Conservation (phyloP, 306 rosid genomes). For the Quercus suber region DNA sequence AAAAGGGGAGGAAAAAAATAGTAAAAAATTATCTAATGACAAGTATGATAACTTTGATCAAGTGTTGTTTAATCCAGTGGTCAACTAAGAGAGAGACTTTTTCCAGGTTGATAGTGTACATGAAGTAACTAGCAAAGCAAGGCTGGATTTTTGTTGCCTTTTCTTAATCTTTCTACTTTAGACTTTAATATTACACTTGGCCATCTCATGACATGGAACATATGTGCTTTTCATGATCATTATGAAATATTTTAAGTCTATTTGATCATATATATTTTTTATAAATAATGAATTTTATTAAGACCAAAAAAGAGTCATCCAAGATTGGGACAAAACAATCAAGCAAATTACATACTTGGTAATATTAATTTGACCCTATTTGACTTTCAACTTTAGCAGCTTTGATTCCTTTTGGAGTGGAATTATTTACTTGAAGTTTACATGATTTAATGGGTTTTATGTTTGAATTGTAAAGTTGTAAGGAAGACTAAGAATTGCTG, state of each 20-base stretch:
- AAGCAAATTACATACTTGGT: too few relatives aligned
- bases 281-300: too few relatives aligned
- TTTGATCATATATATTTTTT: background rate
- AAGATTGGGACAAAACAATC: too few relatives aligned
- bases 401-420: background rate
- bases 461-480: background rate
- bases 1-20: too few relatives aligned
- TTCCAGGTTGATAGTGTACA: background rate
- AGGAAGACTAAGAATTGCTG: background rate
- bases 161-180: background rate
- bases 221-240: too few relatives aligned
- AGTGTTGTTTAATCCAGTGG: background rate
- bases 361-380: background rate
- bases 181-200: background rate
- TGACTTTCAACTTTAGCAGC: background rate
- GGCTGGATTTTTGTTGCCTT: background rate
- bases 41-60: too few relatives aligned
- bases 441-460: too few relatives aligned
- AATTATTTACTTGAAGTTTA: background rate
- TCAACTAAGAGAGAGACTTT: background rate
- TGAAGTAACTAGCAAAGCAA: background rate
- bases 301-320: too few relatives aligned
- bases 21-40: too few relatives aligned
- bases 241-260: background rate
- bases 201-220: background rate